phyloP scores from a whole-genome alignment of 208 protist species.

The Trypanosoma vivax region DNA sequence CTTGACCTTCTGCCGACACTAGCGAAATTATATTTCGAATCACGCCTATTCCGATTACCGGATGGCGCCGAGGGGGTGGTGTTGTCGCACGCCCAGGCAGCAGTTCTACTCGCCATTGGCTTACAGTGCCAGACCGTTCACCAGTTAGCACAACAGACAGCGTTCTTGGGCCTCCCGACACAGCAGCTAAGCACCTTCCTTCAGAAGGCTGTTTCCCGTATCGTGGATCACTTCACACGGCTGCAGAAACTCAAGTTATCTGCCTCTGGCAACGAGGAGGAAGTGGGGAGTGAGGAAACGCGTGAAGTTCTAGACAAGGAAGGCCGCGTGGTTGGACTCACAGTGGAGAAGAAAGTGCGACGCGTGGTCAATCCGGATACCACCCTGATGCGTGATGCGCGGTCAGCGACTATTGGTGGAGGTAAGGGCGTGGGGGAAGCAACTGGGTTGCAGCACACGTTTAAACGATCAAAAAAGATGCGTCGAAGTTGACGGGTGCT shows the following conservation, averaged over 20 bases:
- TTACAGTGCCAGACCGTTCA: slow-evolving; percentile 88
- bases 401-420: slow-evolving; percentile 30
- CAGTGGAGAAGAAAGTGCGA: slow-evolving; percentile 50
- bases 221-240: slow-evolving; percentile 64
- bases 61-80: slow-evolving; percentile 76
- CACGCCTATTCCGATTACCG: slow-evolving; percentile 38
- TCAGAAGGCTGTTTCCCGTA: slow-evolving; percentile 72
- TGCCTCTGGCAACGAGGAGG: slow-evolving; percentile 1
- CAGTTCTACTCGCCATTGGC: slow-evolving; percentile 92
- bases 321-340: slow-evolving; percentile 67
- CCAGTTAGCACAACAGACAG: slow-evolving; percentile 38
- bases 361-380: slow-evolving; percentile 52
- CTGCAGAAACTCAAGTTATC: slow-evolving; percentile 38
- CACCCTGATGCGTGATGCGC: slow-evolving; percentile 66
- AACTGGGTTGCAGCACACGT: slow-evolving; percentile 64
- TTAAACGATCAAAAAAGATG: slow-evolving; percentile 69
- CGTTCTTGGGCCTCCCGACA: slow-evolving; percentile 50
- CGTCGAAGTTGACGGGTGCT: slow-evolving; percentile 19
- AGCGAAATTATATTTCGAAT: slow-evolving; percentile 88
- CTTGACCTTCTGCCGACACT: slow-evolving; percentile 94
- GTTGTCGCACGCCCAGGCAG: slow-evolving; percentile 85
- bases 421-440: slow-evolving; percentile 12
- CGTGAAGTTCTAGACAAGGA: slow-evolving; percentile 56
- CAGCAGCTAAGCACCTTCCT: slow-evolving; percentile 86
- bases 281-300: slow-evolving; percentile 26